Conservation (phyloP, 2,329 filamentous ascomycete species). For the Penicillium sp. region DNA sequence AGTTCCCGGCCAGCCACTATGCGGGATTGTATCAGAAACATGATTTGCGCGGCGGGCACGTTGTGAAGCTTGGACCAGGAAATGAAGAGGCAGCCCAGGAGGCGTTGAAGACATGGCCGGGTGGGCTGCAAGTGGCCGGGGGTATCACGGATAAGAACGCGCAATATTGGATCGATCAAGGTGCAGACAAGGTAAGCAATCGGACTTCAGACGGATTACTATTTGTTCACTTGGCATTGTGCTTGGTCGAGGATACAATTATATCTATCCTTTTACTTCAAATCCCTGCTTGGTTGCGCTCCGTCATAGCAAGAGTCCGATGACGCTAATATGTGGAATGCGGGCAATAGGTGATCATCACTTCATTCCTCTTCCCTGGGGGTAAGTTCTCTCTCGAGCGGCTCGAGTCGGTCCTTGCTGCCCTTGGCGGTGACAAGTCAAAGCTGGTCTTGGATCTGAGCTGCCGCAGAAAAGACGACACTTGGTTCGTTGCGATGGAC, state of each 20-base stretch:
- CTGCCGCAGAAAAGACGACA: conserved; percentile 72
- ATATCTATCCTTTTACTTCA: neutral
- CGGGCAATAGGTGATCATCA: conserved; percentile 80
- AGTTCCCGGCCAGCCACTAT: conserved; percentile 76
- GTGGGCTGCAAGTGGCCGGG: conserved; percentile 84
- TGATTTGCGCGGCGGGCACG: conserved; percentile 74
- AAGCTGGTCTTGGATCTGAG: conserved; percentile 94
- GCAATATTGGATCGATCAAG: conserved; percentile 76
- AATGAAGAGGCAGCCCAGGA: conserved; percentile 78
- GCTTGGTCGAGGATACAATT: neutral
- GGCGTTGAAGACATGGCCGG: conserved; percentile 74
- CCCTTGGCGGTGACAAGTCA: conserved; percentile 69
- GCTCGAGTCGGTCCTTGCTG: conserved; percentile 69
- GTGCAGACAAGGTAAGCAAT: conserved; percentile 77
- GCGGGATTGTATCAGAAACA: conserved; percentile 76
- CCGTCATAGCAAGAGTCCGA: conserved; percentile 10
- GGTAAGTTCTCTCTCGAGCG: conserved; percentile 76
- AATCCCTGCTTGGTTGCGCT: conserved; percentile 7
- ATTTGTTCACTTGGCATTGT: neutral
- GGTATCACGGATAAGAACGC: conserved; percentile 88
- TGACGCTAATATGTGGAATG: conserved; percentile 23
- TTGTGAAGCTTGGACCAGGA: conserved; percentile 91
- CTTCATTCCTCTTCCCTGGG: conserved; percentile 86
- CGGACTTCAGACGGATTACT: conserved; percentile 1
- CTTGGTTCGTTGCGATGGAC: conserved; percentile 97